Conservation (phyloP, 2,329 filamentous ascomycete species). For the Colletotrichum sp. region DNA sequence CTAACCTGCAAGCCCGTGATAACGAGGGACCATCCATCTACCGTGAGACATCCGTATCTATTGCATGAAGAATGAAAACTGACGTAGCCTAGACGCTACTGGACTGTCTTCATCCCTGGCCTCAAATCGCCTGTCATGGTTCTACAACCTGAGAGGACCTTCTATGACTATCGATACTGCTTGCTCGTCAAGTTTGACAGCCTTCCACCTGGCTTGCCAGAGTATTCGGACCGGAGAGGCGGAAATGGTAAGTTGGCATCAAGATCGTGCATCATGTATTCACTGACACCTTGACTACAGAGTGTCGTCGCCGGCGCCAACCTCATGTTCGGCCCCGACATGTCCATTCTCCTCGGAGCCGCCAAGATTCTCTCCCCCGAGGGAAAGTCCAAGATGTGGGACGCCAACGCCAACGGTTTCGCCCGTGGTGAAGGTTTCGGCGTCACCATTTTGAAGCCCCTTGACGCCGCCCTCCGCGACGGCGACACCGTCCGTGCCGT, state of each 20-base stretch:
- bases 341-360: slow-evolving; percentile 37
- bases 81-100: slow-evolving; percentile 54
- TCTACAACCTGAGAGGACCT: slow-evolving; percentile 34
- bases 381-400: slow-evolving; percentile 22
- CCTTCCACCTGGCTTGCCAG: slow-evolving; percentile 36
- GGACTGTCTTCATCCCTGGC: slow-evolving; percentile 42
- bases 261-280: neutral
- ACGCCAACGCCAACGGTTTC: slow-evolving; percentile 47
- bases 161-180: slow-evolving; percentile 40
- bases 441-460: slow-evolving; percentile 49
- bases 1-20: slow-evolving; percentile 29
- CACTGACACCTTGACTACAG: neutral
- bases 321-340: slow-evolving; percentile 26
- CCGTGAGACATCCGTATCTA: slow-evolving; percentile 37
- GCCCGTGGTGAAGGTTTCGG: slow-evolving; percentile 54
- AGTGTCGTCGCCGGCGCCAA: slow-evolving; percentile 26
- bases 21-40: slow-evolving; percentile 23
- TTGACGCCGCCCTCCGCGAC: slow-evolving; percentile 45
- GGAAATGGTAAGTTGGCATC: neutral
- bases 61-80: neutral
- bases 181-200: slow-evolving; percentile 36
- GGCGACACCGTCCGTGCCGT: slow-evolving; percentile 29
- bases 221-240: slow-evolving; percentile 35
- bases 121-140: slow-evolving; percentile 25
- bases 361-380: slow-evolving; percentile 47